A percentile compares a stretch with the other conserved stretches of the same genome.
Evolutionary conservation across 768 basidiomycete species (phyloP).

Genomic region (Leccinum variicolor): DNA sequence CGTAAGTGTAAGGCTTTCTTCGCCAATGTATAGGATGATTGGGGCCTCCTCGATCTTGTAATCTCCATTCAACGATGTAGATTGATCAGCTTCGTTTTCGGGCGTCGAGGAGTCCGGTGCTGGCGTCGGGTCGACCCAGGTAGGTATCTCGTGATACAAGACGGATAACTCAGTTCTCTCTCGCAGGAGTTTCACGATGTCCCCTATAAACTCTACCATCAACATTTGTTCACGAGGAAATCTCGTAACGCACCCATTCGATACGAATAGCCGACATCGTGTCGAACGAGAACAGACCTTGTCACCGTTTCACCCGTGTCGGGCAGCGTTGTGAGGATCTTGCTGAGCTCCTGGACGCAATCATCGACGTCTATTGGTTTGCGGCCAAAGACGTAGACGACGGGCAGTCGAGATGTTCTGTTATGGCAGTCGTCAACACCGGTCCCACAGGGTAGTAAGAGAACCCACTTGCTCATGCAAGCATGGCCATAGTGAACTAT

Average conservation of each 20-base stretch:
- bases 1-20: constrained; percentile 74
- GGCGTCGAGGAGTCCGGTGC: background rate
- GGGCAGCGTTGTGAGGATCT: constrained; percentile 24
- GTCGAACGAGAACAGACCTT: constrained; percentile 52
- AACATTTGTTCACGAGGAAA: background rate
- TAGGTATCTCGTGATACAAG: constrained; percentile 36
- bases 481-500: constrained; percentile 97
- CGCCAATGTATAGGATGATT: constrained; percentile 63
- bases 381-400: constrained; percentile 88
- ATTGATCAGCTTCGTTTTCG: background rate
- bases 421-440: background rate
- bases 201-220: constrained; percentile 7
- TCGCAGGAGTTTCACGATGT: constrained; percentile 16
- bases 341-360: constrained; percentile 44
- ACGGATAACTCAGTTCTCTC: constrained; percentile 30
- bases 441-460: background rate
- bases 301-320: constrained; percentile 2
- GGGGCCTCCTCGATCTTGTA: background rate
- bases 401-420: constrained; percentile 84
- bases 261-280: constrained; percentile 79
- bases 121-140: constrained; percentile 18
- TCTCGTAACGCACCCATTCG: constrained; percentile 45
- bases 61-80: background rate
- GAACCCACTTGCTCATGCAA: constrained; percentile 83
- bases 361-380: constrained; percentile 54